Conservation (phyloP, 2,329 filamentous ascomycete species). For the Albophoma yamanashiensis region DNA sequence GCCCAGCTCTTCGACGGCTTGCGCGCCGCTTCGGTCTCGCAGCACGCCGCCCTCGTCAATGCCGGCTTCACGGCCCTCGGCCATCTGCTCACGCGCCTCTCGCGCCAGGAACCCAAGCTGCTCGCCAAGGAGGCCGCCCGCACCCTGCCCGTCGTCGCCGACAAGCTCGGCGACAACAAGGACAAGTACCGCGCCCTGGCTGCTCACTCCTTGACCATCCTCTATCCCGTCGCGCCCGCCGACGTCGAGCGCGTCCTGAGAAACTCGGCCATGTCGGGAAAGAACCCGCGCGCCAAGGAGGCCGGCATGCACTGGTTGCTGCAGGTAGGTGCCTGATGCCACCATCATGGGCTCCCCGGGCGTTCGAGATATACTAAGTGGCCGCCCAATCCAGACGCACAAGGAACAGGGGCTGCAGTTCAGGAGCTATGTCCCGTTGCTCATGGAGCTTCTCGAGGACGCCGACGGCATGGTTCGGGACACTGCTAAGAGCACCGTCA, state of each 20-base stretch:
- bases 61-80: slow-evolving; percentile 81
- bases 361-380: not conserved
- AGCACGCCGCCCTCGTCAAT: slow-evolving; percentile 67
- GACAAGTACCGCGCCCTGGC: slow-evolving; percentile 73
- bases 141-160: slow-evolving; percentile 65
- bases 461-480: slow-evolving; percentile 82
- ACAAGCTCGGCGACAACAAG: slow-evolving; percentile 79
- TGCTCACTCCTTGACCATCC: slow-evolving; percentile 62
- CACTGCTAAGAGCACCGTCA: slow-evolving; percentile 68
- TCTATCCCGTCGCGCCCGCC: slow-evolving; percentile 57
- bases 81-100: slow-evolving; percentile 77
- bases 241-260: slow-evolving; percentile 76
- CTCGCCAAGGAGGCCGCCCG: slow-evolving; percentile 59
- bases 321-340: slow-evolving; percentile 38
- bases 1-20: slow-evolving; percentile 72
- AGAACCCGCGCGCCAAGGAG: slow-evolving; percentile 78
- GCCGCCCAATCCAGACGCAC: slow-evolving; percentile 53
- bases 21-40: slow-evolving; percentile 62
- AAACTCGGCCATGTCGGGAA: slow-evolving; percentile 66
- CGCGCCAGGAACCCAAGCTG: slow-evolving; percentile 70
- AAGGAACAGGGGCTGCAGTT: slow-evolving; percentile 70
- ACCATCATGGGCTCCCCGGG: not conserved
- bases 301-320: slow-evolving; percentile 76
- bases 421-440: slow-evolving; percentile 66
- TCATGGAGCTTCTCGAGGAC: slow-evolving; percentile 84